Conservation (phyloP, 2,329 filamentous ascomycete species). For the Diaporthe sp. region DNA sequence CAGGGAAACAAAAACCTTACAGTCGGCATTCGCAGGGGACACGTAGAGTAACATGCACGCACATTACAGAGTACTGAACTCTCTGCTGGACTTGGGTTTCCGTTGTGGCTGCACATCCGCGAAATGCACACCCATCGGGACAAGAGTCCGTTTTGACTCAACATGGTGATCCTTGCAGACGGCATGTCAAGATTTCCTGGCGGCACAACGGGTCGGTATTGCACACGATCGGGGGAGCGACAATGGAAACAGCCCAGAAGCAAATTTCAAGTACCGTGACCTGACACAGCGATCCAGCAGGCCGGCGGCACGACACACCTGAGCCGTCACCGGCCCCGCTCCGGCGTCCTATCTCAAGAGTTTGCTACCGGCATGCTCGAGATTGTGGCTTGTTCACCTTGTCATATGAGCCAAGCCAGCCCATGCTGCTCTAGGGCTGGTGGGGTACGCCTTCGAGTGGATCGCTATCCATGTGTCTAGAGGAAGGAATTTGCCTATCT, state of each 20-base stretch:
- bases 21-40: not conserved
- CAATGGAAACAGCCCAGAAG: slow-evolving; percentile 15
- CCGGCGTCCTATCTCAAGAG: slow-evolving; percentile 22
- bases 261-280: slow-evolving; percentile 37
- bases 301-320: slow-evolving; percentile 31
- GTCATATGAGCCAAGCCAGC: slow-evolving; percentile 23
- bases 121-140: slow-evolving; percentile 19
- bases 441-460: slow-evolving; percentile 14
- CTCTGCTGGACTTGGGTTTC: slow-evolving; percentile 5
- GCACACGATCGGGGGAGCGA: slow-evolving; percentile 25
- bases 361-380: slow-evolving; percentile 19
- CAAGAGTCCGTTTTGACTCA: slow-evolving; percentile 7
- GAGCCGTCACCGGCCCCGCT: slow-evolving; percentile 30
- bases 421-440: slow-evolving; percentile 19
- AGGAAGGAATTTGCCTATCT: slow-evolving; percentile 13
- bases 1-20: slow-evolving; percentile 17
- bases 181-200: slow-evolving; percentile 26
- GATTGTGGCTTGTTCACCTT: slow-evolving; percentile 28
- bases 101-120: slow-evolving; percentile 20
- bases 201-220: slow-evolving; percentile 37
- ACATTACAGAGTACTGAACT: not conserved
- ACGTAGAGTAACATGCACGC: not conserved
- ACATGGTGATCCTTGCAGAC: slow-evolving; percentile 30
- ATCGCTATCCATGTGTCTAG: slow-evolving; percentile 21
- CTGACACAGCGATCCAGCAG: slow-evolving; percentile 33